Conservation (phyloP, 1,284 basidiomycete genomes). For the Cryptococcus sp. region DNA sequence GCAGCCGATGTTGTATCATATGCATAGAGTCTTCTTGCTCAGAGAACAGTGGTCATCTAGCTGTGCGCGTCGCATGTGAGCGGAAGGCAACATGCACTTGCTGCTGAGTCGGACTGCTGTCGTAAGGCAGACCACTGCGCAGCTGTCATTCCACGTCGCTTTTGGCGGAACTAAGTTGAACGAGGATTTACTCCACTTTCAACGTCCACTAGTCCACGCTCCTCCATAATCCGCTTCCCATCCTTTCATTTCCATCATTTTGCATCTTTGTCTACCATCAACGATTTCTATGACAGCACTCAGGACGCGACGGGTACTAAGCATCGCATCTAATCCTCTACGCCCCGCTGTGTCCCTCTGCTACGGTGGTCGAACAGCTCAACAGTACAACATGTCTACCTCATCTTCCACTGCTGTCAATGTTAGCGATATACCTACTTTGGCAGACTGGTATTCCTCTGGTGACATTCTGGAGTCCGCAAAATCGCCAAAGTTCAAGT, state of each 20-base stretch:
- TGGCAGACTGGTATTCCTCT: slow-evolving; percentile 26
- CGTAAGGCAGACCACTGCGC: background rate
- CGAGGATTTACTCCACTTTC: background rate
- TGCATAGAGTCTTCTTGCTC: slow-evolving; percentile 3
- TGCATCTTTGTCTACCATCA: background rate
- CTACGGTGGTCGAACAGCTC: background rate
- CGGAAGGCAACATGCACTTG: too few species aligned
- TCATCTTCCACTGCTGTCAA: slow-evolving; percentile 11
- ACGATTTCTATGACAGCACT: background rate
- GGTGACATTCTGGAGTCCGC: slow-evolving; percentile 9
- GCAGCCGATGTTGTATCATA: slow-evolving; percentile 11
- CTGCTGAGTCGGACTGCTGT: too few species aligned
- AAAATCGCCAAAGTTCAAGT: slow-evolving; percentile 7
- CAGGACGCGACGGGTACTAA: background rate
- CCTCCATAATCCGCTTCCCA: too few species aligned
- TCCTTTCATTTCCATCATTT: too few species aligned
- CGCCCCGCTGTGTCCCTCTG: background rate
- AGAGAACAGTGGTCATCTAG: too few species aligned
- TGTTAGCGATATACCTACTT: slow-evolving; percentile 28
- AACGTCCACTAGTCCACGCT: background rate
- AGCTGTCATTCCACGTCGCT: background rate
- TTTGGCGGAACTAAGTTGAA: background rate
- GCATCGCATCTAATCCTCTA: background rate
- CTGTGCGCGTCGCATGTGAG: too few species aligned
- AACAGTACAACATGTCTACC: background rate